Evolutionary conservation across 2,329 filamentous ascomycete genomes (phyloP).

Genomic region (Aspergillus alliaceus): DNA sequence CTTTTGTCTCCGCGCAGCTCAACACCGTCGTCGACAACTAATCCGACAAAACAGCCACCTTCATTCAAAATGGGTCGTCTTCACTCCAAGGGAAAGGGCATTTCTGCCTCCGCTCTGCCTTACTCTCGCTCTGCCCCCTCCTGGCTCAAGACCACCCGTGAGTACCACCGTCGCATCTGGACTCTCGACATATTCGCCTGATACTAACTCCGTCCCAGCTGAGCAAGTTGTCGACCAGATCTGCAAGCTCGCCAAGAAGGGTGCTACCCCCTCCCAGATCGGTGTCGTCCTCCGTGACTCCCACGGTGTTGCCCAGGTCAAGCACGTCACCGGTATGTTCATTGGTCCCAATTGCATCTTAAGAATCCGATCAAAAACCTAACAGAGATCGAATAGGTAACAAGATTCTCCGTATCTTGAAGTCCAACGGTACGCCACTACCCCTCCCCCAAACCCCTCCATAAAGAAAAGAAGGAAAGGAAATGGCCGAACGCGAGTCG

Average conservation of each 20-base stretch:
- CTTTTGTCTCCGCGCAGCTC: constrained; percentile 3
- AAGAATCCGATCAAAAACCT: constrained; percentile 33
- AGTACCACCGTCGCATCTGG: background rate
- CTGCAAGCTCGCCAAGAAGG: constrained; percentile 98
- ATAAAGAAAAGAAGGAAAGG: constrained; percentile 29
- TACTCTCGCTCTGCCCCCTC: constrained; percentile 91
- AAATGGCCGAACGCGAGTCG: constrained; percentile 1
- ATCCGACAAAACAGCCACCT: constrained; percentile 24
- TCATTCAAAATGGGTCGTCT: constrained; percentile 65
- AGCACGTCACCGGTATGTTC: constrained; percentile 88
- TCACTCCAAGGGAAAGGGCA: constrained; percentile 99
- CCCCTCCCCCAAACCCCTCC: constrained; percentile 19
- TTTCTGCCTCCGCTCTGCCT: constrained; percentile 90
- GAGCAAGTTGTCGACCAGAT: constrained; percentile 99
- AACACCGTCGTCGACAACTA: constrained; percentile 31
- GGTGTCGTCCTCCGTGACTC: constrained; percentile 98
- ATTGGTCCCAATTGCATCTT: background rate
- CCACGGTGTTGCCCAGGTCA: constrained; percentile 97
- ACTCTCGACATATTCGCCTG: too few relatives aligned
- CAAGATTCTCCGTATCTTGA: constrained; percentile 99
- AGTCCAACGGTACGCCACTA: constrained; percentile 79
- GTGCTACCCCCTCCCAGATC: constrained; percentile 97
- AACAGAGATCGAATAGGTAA: constrained; percentile 68
- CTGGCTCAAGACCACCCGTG: constrained; percentile 93
- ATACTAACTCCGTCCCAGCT: constrained; percentile 37